Conservation (phyloP, 441 rosid species). For the Corymbia calophylla region DNA sequence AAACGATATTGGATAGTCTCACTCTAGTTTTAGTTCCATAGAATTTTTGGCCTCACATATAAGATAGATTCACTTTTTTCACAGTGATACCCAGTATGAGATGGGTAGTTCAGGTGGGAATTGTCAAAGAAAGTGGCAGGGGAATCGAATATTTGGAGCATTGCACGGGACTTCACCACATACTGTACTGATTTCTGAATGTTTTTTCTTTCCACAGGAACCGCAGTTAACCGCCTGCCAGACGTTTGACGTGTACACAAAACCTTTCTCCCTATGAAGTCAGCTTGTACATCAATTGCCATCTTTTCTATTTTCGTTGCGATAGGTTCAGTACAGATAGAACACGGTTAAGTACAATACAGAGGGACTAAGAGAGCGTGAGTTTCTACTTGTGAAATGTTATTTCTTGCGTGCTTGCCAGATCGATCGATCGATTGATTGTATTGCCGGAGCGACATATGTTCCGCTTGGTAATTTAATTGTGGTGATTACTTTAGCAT, state of each 20-base stretch:
- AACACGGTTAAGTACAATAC: not conserved
- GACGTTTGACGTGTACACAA: conserved; percentile 66
- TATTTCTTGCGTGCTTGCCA: not conserved
- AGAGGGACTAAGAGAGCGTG: not conserved
- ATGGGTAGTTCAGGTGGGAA: not conserved
- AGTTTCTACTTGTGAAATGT: not conserved
- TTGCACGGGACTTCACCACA: not conserved
- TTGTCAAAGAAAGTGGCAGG: not conserved
- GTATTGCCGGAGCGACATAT: not conserved
- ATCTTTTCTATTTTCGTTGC: not conserved
- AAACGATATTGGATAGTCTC: not conserved
- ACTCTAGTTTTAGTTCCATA: not conserved
- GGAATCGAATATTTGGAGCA: not conserved
- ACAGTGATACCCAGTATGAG: not conserved
- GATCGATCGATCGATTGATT: not conserved
- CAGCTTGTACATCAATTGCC: not conserved
- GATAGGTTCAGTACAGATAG: not conserved
- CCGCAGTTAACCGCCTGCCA: conserved; percentile 76
- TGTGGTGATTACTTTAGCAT: not conserved
- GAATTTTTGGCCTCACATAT: not conserved
- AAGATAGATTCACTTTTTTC: not conserved
- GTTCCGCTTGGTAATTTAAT: not conserved
- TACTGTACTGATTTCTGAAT: not conserved
- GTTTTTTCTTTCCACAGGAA: conserved; percentile 41
- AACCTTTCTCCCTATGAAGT: conserved; percentile 58